A percentile compares a stretch with the other conserved stretches of the same genome.
phyloP scores from a whole-genome alignment of 352 stramenopile genomes.

The Lagenidium sp. region DNA sequence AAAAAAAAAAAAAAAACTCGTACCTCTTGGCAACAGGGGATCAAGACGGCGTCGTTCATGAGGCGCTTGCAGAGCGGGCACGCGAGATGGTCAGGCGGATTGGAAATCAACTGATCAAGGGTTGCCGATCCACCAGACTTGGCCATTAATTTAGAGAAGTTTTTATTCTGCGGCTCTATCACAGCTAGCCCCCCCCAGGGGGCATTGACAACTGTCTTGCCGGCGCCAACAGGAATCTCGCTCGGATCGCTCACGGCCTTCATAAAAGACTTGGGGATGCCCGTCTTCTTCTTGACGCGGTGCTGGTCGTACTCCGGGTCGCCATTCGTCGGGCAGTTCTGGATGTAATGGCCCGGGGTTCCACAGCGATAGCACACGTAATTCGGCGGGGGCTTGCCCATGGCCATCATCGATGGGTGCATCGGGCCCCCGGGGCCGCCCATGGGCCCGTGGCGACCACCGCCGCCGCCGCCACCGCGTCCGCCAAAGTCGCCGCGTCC shows the following conservation, averaged over 20 bases:
- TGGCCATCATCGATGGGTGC: slow-evolving; percentile 24
- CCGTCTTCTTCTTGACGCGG: slow-evolving; percentile 83
- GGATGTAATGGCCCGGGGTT: slow-evolving; percentile 80
- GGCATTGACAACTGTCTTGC: slow-evolving; percentile 84
- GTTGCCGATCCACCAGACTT: slow-evolving; percentile 82
- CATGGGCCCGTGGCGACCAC: slow-evolving; percentile 14
- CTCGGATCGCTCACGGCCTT: slow-evolving; percentile 80
- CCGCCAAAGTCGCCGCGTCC: slow-evolving; percentile 16
- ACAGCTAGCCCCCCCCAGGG: slow-evolving; percentile 81
- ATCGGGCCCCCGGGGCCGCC: slow-evolving; percentile 9
- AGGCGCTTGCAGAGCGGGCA: slow-evolving; percentile 84
- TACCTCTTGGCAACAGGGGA: slow-evolving; percentile 87
- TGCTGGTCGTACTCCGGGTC: slow-evolving; percentile 85
- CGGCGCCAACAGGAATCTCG: slow-evolving; percentile 71
- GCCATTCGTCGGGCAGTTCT: slow-evolving; percentile 85
- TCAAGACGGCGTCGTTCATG: slow-evolving; percentile 83
- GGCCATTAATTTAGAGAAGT: slow-evolving; percentile 89
- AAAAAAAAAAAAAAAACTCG: slow-evolving; percentile 13
- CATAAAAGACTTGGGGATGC: slow-evolving; percentile 86
- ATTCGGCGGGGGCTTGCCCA: slow-evolving; percentile 64
- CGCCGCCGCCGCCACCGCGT: slow-evolving; percentile 5
- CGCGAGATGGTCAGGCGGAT: slow-evolving; percentile 83
- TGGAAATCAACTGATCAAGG: slow-evolving; percentile 87
- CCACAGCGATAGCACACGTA: slow-evolving; percentile 85
- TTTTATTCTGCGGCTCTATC: slow-evolving; percentile 88